Conservation (phyloP, 164 flowering plant genomes). For the Annona cherimola region DNA sequence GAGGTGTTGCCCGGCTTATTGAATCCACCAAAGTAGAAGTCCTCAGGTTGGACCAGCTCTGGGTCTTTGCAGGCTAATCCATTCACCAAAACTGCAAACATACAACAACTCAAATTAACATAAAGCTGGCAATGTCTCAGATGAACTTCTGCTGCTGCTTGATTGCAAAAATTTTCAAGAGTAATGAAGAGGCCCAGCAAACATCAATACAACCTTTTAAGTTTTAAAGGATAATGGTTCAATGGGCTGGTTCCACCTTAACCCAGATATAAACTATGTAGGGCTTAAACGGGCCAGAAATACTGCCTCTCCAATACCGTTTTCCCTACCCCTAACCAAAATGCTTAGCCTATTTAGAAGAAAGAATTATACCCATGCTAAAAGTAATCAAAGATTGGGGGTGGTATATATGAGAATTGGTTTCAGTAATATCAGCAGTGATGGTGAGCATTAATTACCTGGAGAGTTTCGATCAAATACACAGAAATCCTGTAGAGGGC, state of each 20-base stretch:
- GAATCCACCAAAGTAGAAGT: conserved; percentile 12
- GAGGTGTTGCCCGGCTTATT: not conserved
- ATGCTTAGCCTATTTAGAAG: not conserved
- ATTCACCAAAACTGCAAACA: conserved; percentile 5
- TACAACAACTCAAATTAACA: not conserved
- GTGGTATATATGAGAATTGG: not conserved
- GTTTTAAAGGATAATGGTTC: too few relatives aligned
- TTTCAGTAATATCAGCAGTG: not conserved
- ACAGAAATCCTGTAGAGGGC: conserved; percentile 27
- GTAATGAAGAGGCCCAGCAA: not conserved
- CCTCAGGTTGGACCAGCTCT: conserved; percentile 5
- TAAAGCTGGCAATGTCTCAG: not conserved
- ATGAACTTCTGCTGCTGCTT: not conserved
- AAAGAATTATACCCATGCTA: not conserved
- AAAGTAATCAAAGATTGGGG: not conserved
- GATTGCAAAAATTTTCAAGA: not conserved
- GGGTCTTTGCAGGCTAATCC: conserved; percentile 11
- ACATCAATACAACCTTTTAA: not conserved
- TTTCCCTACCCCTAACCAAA: not conserved
- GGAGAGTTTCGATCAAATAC: conserved; percentile 12
- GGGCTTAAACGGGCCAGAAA: not conserved
- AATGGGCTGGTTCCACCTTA: too few relatives aligned
- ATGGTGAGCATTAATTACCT: conserved; percentile 6
- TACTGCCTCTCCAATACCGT: not conserved
- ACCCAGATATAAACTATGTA: not conserved